Evolutionary conservation across 495 filamentous ascomycete genomes (phyloP), one percentile per base, ranked within the genome.

Genomic region (Neurospora cerealis): DNA sequence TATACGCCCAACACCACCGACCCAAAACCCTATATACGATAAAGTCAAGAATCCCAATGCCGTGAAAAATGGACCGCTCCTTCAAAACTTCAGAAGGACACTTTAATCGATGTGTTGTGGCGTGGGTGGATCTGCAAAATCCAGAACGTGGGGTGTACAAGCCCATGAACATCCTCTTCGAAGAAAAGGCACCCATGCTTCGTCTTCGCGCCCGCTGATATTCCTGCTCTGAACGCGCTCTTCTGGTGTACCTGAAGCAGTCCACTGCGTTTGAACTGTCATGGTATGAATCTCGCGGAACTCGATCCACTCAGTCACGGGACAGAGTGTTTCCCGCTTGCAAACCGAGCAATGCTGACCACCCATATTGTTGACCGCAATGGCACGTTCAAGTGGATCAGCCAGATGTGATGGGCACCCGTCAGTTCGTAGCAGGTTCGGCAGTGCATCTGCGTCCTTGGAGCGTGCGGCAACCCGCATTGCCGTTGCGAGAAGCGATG

Each of bases 111-210:
- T 24, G 24, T 5, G 6, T 11, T 3, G 38, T 39, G 32, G 10
- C 3, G 9, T 0, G 21, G 21, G 21, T 24, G 4, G 1, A 28
- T 54, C 48, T 28, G 24, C 3, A 34, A 1, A 7, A 36, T 34
- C 15, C 6, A 66, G 54, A 34, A 66, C 54, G 54, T 37, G 9
- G 15, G 80, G 87, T 34, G 89, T 81, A 82, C 92, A 94, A 3
- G 76, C 79, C 89, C 88, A 90, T 71, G 90, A 93, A 79, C 92
- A 94, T 2, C 87, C 90, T 39, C 85, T 78, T 54, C 88, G 83
- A 28, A 89, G 75, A 77, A 94, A 92, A 1, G 92, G 92, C 46
- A 93, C 80, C 69, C 79, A 79, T 2, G 73, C 77, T 70, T 83
- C 82, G 11, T 79, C 69, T 5, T 44, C 71, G 19, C 42, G 71